Evolutionary conservation across 176 grass and related monocot species (phyloP), one percentile per base, ranked within the genome.

Genomic region (Ampelocalamus luodianensis): DNA sequence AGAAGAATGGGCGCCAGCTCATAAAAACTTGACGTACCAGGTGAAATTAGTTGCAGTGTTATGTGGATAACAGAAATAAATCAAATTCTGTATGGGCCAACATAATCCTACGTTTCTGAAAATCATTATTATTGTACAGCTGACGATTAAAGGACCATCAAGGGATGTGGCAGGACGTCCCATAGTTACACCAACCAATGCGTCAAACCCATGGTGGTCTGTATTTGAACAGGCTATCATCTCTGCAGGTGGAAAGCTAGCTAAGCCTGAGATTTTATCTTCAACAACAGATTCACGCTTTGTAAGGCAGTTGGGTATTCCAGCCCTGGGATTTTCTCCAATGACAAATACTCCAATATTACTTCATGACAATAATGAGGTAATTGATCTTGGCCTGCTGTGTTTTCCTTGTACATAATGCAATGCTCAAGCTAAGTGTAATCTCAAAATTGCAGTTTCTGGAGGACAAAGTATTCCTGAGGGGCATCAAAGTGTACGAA

Each of bases 361-460:
- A 74, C 89, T 98, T 53, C 96, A 98, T 34, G 96, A 98, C 62
- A 78, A 98, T 76, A 95, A 95, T 34, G 96, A 98, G 90, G 96
- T 94, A 44, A 22, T 3, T 16, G 11, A 36, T 74, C 48, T 50
- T 72, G 34, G 46, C n/a, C 9, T 43, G 6, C 14, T 72, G 44
- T 32, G n/a, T 56, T 77, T 67, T 55, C 23, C 9, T 23, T 70
- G 53, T 70, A 26, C 18, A 12, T 63, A 72, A n/a, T 8, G 32
- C 82, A 56, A 74, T 54, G 67, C 45, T 45, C 23, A 70, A 79
- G 40, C 18, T 46, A 5, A 46, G 4, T 68, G 6, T 45, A 20
- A 26, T 32, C 27, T 68, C 3, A 69, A 40, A 20, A 8, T 44
- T 45, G 39, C 93, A 99, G 93, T 99, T 92, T 86, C 80, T 96